Percentiles rank a stretch among this genome's conserved stretches.
phyloP scores from a whole-genome alignment of 2,329 filamentous ascomycete genomes.

The Zalaria obscura region DNA sequence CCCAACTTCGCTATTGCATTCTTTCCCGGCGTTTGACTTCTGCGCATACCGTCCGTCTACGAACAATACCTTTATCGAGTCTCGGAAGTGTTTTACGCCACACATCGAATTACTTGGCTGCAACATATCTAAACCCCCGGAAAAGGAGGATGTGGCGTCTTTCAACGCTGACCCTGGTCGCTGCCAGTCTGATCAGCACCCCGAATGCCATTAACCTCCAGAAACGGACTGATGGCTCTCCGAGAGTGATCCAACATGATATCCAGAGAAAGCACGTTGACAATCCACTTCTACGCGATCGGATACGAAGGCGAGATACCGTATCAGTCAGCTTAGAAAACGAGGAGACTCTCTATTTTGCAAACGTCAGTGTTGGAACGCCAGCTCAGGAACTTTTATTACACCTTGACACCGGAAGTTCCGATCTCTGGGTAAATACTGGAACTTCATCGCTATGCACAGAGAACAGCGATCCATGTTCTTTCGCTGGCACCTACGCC shows the following conservation, averaged over 20 bases:
- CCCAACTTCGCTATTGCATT: too few species aligned
- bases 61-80: too few species aligned
- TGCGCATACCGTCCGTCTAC: too few species aligned
- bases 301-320: slow-evolving; percentile 28
- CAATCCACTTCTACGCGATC: slow-evolving; percentile 33
- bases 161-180: slow-evolving; percentile 13
- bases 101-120: background rate
- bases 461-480: slow-evolving; percentile 35
- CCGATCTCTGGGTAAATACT: slow-evolving; percentile 54
- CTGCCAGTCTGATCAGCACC: slow-evolving; percentile 10
- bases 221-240: slow-evolving; percentile 14
- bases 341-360: slow-evolving; percentile 45
- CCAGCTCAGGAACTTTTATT: slow-evolving; percentile 40
- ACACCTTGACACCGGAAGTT: slow-evolving; percentile 49
- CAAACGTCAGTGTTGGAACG: slow-evolving; percentile 43
- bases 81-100: background rate
- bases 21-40: too few species aligned
- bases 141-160: slow-evolving; percentile 9
- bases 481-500: slow-evolving; percentile 49
- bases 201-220: slow-evolving; percentile 15
- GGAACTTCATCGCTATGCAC: slow-evolving; percentile 46
- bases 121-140: background rate
- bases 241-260: slow-evolving; percentile 34
- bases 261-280: slow-evolving; percentile 33
- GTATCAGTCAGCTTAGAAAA: slow-evolving; percentile 38